Evolutionary conservation across 495 filamentous ascomycete species (phyloP), one percentile per base, ranked within the genome.

Genomic region (Neurospora intermedia): DNA sequence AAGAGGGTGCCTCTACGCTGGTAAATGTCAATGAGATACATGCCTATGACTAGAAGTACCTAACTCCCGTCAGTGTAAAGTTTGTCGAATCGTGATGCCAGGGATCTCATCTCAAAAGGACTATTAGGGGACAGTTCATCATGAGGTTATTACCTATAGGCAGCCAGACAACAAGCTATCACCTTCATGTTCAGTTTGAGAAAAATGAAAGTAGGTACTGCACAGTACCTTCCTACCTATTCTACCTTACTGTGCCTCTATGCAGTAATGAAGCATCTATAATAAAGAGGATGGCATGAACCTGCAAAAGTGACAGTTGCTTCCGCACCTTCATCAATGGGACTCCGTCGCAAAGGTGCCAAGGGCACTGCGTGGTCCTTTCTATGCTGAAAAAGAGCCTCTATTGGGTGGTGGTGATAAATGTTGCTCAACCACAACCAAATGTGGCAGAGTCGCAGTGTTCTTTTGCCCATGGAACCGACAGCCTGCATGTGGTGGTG

Each of bases 401-500:
- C 27, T 38, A 7, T 66, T 35, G 23, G 27, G 15, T 35, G 27
- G 27, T 35, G 54, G 54, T 66, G 27, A 35, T 66, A 66, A 66
- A 16, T 66, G 54, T 66, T 66, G 27, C 54, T 66, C 27, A 31
- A 66, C 27, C 54, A 59, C 27, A 27, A 8, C 48, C 48, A 35
- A 66, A 35, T 31, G 54, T 35, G 54, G 54, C 27, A 66, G 27
- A 59, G 45, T 46, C 35, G 70, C 70, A 69, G 27, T n/a, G 43
- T 66, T 54, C 70, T 39, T 72, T 72, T 54, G 31, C 54, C 70
- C 31, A 38, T 6, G 35, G 31, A 54, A 73, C 78, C 71, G 77
- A 78, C 71, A 74, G 75, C 69, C 77, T 80, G 81, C 81, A 81
- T 77, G 35, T 38, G 77, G 59, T 48, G 69, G 76, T 71, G 76